Conservation (phyloP, 495 filamentous ascomycete genomes). For the Aspergillus sparsus region DNA sequence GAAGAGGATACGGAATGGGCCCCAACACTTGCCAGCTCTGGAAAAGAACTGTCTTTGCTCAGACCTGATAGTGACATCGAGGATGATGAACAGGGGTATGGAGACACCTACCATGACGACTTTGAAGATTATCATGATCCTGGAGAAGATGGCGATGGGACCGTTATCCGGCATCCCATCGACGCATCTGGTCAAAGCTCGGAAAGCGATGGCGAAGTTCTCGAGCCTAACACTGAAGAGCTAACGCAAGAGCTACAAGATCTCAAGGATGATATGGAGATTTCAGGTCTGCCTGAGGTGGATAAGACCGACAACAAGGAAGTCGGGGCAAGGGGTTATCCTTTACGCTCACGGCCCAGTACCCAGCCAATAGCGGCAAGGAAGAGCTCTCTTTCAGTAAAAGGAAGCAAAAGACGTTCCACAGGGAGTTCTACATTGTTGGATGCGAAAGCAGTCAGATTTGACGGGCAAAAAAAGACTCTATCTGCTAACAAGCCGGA, state of each 20-base stretch:
- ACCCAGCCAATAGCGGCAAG: constrained; percentile 6
- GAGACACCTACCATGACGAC: constrained; percentile 21
- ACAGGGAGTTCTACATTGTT: constrained; percentile 28
- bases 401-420: not conserved
- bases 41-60: constrained; percentile 23
- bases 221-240: constrained; percentile 43
- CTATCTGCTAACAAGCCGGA: constrained; percentile 5
- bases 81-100: constrained; percentile 8
- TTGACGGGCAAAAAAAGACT: constrained; percentile 26
- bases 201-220: constrained; percentile 40
- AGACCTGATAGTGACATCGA: constrained; percentile 13
- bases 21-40: constrained; percentile 24
- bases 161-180: constrained; percentile 43
- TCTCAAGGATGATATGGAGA: constrained; percentile 45
- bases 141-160: constrained; percentile 42
- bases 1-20: constrained; percentile 45
- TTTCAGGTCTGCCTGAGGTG: constrained; percentile 23
- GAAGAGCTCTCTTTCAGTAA: constrained; percentile 20
- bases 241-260: constrained; percentile 46
- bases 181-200: constrained; percentile 31
- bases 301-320: constrained; percentile 26
- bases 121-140: constrained; percentile 29
- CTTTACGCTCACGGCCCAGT: constrained; percentile 19
- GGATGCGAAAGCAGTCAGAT: constrained; percentile 40
- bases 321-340: constrained; percentile 3